Evolutionary conservation across 257 asterid species (phyloP).

Genomic region (Lycium ferocissimum): DNA sequence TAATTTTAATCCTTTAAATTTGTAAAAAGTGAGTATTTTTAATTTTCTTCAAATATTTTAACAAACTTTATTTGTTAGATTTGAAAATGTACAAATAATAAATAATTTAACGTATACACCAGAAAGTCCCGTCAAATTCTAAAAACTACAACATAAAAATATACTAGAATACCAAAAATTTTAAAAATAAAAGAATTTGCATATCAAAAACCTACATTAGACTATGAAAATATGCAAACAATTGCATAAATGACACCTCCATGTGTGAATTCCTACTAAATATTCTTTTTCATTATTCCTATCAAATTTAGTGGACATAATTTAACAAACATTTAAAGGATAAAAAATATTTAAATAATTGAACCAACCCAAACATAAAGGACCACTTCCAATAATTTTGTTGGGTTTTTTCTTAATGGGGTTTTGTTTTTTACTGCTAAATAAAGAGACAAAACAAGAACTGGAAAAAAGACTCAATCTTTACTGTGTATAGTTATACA

Average conservation of each 20-base stretch:
- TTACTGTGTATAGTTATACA: conserved; percentile 16
- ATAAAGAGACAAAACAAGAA: neutral
- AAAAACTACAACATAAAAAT: neutral
- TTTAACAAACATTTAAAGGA: too few species aligned
- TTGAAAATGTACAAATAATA: too few species aligned
- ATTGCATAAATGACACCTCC: neutral
- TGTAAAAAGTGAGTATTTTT: too few species aligned
- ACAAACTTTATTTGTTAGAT: too few species aligned
- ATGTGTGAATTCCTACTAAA: neutral
- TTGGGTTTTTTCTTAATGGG: neutral
- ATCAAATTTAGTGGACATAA: neutral
- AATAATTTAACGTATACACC: too few species aligned
- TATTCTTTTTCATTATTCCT: too few species aligned
- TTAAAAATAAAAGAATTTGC: neutral
- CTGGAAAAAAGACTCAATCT: conserved; percentile 25
- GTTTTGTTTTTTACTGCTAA: neutral
- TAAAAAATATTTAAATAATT: neutral
- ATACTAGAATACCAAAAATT: neutral
- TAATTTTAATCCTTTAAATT: too few species aligned
- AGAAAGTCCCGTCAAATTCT: neutral
- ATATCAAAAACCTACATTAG: neutral
- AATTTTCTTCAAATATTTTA: too few species aligned
- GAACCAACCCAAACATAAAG: neutral
- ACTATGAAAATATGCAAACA: neutral
- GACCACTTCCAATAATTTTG: neutral